Evolutionary conservation across 2,329 filamentous ascomycete genomes (phyloP), one percentile per base, ranked within the genome.

Genomic region (Dichotomopilus funicola): DNA sequence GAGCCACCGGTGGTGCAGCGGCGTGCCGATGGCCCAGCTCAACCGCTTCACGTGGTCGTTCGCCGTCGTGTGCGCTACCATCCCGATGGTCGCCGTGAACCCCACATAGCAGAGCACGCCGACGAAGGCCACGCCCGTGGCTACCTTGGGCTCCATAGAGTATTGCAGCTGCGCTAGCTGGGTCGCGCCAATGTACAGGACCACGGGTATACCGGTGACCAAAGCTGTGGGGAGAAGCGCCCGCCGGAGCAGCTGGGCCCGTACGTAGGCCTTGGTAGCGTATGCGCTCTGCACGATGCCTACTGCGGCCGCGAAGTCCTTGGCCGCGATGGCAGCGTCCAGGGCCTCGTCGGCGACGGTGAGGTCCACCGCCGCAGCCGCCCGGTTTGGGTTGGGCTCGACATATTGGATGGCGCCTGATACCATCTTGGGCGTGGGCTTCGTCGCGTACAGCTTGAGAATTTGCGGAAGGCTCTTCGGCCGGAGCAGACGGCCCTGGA

Each of bases 21-120:
- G 87, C 37, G 89, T 86, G 9, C 94, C 94, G 0, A 83, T 83
- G 7, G 87, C 79, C 94, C 94, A 99, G 2, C 89, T 91, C 5
- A 97, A 90, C 19, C 94, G 83, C 65, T 87, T 86, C 89, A 96
- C 96, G 71, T 97, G 91, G 69, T 97, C 91, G 71, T 96, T 96
- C 58, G 86, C 79, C 37, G 92, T 96, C 33, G 89, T 85, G 57
- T 95, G 76, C 7, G 92, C 90, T 40, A 97, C 83, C 43, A 94
- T 74, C 2, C 92, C 94, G 52, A 97, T 81, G 8, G 86, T 89
- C 4, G 83, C 85, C 4, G 91, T 91, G 60, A 90, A 89, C 19
- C 83, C 80, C 43, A 95, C 78, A 69, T 97, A 99, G 6, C 90
- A 88, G 59, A 92, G 74, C 49, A 94, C 87, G 10, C 89, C 91